Conservation (phyloP, 2,329 filamentous ascomycete genomes). For the Didymella sp. region DNA sequence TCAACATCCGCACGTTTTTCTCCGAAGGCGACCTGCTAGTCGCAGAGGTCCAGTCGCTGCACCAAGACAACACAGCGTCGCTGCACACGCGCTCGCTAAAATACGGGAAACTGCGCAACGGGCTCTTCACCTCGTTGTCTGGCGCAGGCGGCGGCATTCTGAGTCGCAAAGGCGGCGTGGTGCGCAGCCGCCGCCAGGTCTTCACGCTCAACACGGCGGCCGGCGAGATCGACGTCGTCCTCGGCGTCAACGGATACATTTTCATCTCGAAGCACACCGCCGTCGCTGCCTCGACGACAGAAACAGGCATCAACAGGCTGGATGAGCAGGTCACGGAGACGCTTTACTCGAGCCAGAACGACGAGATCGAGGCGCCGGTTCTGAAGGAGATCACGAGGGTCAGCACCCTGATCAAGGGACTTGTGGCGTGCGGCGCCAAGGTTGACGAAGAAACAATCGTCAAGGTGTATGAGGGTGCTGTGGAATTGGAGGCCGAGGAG, state of each 20-base stretch:
- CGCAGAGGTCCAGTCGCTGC: conserved; percentile 91
- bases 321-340: conserved; percentile 85
- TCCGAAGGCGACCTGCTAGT: conserved; percentile 92
- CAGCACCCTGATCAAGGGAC: conserved; percentile 77
- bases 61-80: conserved; percentile 82
- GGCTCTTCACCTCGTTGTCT: conserved; percentile 81
- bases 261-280: conserved; percentile 89
- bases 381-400: conserved; percentile 88
- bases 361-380: conserved; percentile 76
- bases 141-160: conserved; percentile 73
- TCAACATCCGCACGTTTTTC: conserved; percentile 98
- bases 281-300: conserved; percentile 59
- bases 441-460: conserved; percentile 92
- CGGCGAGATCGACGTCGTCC: conserved; percentile 79
- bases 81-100: conserved; percentile 90
- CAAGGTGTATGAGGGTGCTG: conserved; percentile 79
- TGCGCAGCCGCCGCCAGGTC: conserved; percentile 82
- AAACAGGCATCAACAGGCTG: conserved; percentile 76
- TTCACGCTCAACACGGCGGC: conserved; percentile 72
- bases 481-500: conserved; percentile 73
- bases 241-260: conserved; percentile 96
- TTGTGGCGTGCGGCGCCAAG: conserved; percentile 81
- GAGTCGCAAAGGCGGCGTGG: conserved; percentile 70
- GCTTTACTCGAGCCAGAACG: conserved; percentile 96
- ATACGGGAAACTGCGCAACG: conserved; percentile 95